phyloP scores from a whole-genome alignment of 192 early-diverging fungal genomes.

The Podila epigama region DNA sequence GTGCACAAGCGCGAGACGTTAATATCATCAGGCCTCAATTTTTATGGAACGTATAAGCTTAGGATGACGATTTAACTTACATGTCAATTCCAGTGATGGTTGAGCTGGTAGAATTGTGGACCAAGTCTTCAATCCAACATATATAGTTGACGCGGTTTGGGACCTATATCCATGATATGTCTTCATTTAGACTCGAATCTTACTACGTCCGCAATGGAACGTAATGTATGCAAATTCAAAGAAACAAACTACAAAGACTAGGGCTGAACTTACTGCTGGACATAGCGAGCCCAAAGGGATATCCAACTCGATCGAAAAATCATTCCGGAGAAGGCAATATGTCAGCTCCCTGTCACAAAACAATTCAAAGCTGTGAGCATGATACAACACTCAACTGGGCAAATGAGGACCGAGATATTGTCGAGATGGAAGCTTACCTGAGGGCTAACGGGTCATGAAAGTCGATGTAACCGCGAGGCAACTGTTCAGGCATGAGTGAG shows the following conservation, averaged over 20 bases:
- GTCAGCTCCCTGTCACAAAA: slow-evolving; percentile 70
- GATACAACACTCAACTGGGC: too few species aligned
- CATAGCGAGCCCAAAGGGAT: slow-evolving; percentile 74
- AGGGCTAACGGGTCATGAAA: slow-evolving; percentile 70
- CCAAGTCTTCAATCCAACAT: slow-evolving; percentile 70
- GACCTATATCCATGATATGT: slow-evolving; percentile 1
- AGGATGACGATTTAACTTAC: slow-evolving; percentile 53
- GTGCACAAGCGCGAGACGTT: too few species aligned
- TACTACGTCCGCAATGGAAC: not conserved
- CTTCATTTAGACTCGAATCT: not conserved
- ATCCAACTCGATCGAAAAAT: slow-evolving; percentile 70
- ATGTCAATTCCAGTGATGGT: slow-evolving; percentile 65
- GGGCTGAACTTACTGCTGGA: slow-evolving; percentile 62
- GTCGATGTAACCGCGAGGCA: slow-evolving; percentile 51
- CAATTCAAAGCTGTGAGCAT: too few species aligned
- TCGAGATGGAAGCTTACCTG: slow-evolving; percentile 39
- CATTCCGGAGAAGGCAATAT: slow-evolving; percentile 61
- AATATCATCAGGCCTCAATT: too few species aligned
- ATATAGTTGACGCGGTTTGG: slow-evolving; percentile 72
- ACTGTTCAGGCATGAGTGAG: not conserved
- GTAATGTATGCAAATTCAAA: too few species aligned
- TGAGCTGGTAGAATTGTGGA: slow-evolving; percentile 20
- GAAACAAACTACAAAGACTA: too few species aligned
- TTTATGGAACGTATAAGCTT: too few species aligned
- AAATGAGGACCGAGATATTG: too few species aligned